Evolutionary conservation across 305 asterid genomes (phyloP), one percentile per base, ranked within the genome.

Genomic region (Fraxinus xanthoxyloides): DNA sequence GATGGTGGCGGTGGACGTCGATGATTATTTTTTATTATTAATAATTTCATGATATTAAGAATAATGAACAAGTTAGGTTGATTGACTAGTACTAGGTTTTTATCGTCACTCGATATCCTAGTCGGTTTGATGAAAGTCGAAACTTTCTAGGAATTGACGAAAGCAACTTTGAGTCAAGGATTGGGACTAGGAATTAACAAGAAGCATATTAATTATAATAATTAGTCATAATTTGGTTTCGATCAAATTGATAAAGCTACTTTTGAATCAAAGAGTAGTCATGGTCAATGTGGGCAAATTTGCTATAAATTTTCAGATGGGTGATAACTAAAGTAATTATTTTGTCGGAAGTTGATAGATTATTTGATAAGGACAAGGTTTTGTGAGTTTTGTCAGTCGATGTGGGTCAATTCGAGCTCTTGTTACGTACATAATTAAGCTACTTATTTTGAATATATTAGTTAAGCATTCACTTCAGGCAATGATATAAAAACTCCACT

Each of bases 291-390:
- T 19, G 70, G 69, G 31, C 3, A 30, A 61, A 46, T 38, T 56
- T 24, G 35, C 17, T 28, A 19, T 61, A 38, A 2, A 75, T 54
- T 84, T 15, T 19, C n/a, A 24, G 54, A 40, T 28, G 79, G 76
- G 54, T 34, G 28, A 63, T 10, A 32, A 81, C 40, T 72, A 21
- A 19, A 59, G 32, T 23, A 72, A 81, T 81, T 59, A 72, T 72
- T 72, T 40, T 77, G 80, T 80, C 7, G 31, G n/a, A 77, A 79
- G 46, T 17, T 3, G 63, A 56, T 56, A 7, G 48, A 77, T 61
- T 59, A 59, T 59, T 59, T 61, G 69, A 19, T 59, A 59, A 21
- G 69, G 23, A 59, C 15, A 21, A 59, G 28, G 67, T 56, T 56
- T 56, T 35, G 38, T 35, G 40, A 7, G 1, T 65, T 83, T 38